Percentiles rank a stretch among this genome's conserved stretches.
phyloP scores from a whole-genome alignment of 2,329 filamentous ascomycete species.

The Sarocladium strictum region DNA sequence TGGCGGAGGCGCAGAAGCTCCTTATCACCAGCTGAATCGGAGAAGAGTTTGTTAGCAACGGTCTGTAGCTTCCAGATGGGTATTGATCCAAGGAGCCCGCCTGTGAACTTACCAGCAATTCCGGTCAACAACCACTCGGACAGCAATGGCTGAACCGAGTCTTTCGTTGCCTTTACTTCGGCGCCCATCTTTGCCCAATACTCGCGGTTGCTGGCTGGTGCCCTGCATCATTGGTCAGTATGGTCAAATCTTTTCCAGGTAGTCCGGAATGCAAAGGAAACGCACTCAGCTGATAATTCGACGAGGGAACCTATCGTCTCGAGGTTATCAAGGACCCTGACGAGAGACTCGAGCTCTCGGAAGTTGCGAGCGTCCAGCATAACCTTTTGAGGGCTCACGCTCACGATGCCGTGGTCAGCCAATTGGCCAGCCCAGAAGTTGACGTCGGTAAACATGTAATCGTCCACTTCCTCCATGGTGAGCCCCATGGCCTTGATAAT shows the following conservation, averaged over 20 bases:
- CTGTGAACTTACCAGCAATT: slow-evolving; percentile 43
- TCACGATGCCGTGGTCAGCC: slow-evolving; percentile 28
- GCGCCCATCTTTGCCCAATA: slow-evolving; percentile 50
- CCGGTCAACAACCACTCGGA: slow-evolving; percentile 55
- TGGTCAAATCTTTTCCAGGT: slow-evolving; percentile 19
- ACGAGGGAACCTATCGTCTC: slow-evolving; percentile 58
- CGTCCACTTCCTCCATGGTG: slow-evolving; percentile 28
- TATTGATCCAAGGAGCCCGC: neutral
- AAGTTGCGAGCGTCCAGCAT: slow-evolving; percentile 54
- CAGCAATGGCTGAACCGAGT: slow-evolving; percentile 55
- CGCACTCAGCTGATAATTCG: slow-evolving; percentile 47
- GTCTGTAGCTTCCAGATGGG: neutral
- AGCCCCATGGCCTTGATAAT: slow-evolving; percentile 38
- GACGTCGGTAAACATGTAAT: slow-evolving; percentile 31
- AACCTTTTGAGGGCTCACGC: slow-evolving; percentile 35
- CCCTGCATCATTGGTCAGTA: slow-evolving; percentile 16
- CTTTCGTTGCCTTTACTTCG: slow-evolving; percentile 48
- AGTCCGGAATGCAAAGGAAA: neutral
- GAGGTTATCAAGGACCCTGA: slow-evolving; percentile 59
- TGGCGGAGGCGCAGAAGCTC: slow-evolving; percentile 63
- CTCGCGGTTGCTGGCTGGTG: slow-evolving; percentile 33
- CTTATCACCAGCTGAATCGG: slow-evolving; percentile 44
- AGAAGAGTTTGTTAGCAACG: neutral
- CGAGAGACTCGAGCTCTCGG: slow-evolving; percentile 63
- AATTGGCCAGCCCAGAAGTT: slow-evolving; percentile 34